These are phyloP conservation scores for Fusarium nelsonii DNA, from an alignment of 2,329 filamentous ascomycete species.

Conservation along the genomic window DNA sequence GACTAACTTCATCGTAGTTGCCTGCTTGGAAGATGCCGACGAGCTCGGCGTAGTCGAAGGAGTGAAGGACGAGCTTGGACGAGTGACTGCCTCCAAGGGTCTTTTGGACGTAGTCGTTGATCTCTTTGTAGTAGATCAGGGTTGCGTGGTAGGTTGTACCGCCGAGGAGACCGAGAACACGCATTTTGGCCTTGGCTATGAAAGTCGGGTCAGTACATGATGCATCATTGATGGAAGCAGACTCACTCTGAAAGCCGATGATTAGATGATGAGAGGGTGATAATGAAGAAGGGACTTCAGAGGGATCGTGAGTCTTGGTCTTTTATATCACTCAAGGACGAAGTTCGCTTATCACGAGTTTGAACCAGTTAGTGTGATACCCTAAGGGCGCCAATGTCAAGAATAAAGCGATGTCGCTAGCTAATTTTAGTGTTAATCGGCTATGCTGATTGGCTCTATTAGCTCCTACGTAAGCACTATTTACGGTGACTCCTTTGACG, in stretches of 20 bases:
- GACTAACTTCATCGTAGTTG: conserved; percentile 12
- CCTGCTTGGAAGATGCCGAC: background rate
- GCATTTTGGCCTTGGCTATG: background rate
- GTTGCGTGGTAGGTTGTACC: conserved; percentile 16
- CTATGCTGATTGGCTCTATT: background rate
- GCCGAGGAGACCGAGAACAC: conserved; percentile 9
- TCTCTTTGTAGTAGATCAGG: conserved; percentile 10
- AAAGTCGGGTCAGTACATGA: too few species aligned
- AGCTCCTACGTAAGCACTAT: background rate
- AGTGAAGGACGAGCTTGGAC: conserved; percentile 13
- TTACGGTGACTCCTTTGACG: rapidly evolving
- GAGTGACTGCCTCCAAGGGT: conserved; percentile 5
- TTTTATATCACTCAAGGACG: background rate
- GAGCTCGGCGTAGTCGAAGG: conserved; percentile 1
- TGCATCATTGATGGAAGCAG: too few species aligned
- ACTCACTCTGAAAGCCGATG: background rate
- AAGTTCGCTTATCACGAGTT: background rate
- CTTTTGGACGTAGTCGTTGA: conserved; percentile 12
- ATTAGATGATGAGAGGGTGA: too few species aligned
- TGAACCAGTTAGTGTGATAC: background rate
- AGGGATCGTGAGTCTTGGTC: background rate
- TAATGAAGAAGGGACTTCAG: background rate
- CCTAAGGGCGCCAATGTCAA: background rate
- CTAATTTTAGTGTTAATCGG: background rate
- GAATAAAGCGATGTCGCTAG: background rate